Conservation (phyloP, 306 rosid species). For the Notholithocarpus densiflorus region DNA sequence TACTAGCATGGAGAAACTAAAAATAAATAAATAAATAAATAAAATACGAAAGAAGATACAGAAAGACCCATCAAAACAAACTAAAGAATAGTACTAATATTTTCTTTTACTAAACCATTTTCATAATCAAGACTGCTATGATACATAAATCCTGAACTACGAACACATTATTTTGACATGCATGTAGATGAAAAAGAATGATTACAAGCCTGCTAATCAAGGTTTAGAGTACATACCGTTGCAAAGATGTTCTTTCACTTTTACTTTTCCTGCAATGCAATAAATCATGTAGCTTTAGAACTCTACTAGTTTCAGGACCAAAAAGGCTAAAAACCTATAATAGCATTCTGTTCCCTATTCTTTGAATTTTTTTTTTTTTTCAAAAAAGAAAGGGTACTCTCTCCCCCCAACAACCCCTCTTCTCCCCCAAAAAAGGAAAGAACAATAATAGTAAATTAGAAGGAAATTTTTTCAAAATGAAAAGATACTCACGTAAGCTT, state of each 20-base stretch:
- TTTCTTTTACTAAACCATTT: neutral
- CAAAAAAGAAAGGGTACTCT: neutral
- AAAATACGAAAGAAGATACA: neutral
- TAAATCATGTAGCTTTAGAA: neutral
- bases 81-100: neutral
- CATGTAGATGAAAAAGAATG: neutral
- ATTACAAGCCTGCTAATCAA: neutral
- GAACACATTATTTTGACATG: neutral
- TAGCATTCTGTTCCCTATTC: neutral
- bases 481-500: constrained; percentile 61
- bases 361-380: too few relatives aligned
- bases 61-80: neutral
- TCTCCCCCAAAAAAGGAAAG: neutral
- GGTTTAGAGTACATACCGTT: constrained; percentile 4
- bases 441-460: constrained; percentile 5
- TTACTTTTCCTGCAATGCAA: constrained; percentile 19
- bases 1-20: neutral
- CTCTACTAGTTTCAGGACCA: neutral
- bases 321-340: neutral
- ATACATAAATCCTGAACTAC: neutral
- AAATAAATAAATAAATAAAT: neutral
- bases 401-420: too few relatives aligned
- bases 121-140: neutral
- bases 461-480: neutral
- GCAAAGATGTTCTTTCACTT: constrained; percentile 10